Percentiles rank a stretch among this genome's conserved stretches.
Conservation (phyloP, 768 basidiomycete species). For the Termitomyces sp. region DNA sequence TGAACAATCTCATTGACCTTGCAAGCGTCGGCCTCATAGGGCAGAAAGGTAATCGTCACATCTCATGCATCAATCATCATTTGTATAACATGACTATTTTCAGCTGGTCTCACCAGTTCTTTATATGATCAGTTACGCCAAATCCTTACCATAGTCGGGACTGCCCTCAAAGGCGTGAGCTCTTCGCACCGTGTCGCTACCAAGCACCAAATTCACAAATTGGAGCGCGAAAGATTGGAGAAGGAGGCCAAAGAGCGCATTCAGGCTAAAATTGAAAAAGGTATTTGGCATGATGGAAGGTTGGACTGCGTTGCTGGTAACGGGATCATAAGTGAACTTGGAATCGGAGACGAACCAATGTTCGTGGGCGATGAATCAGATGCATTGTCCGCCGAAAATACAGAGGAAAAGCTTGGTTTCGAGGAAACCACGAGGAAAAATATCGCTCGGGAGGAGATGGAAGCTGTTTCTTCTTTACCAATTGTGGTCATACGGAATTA, state of each 20-base stretch:
- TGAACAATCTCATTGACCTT: slow-evolving; percentile 84
- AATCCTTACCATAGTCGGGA: slow-evolving; percentile 74
- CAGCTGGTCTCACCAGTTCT: slow-evolving; percentile 80
- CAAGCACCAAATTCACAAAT: slow-evolving; percentile 29
- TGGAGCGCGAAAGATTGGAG: slow-evolving; percentile 29
- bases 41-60: slow-evolving; percentile 60
- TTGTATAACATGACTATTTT: background rate
- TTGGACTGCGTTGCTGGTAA: slow-evolving; percentile 82
- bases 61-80: background rate
- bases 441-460: slow-evolving; percentile 36
- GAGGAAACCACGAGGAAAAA: slow-evolving; percentile 18
- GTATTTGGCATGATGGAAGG: slow-evolving; percentile 82
- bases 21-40: slow-evolving; percentile 92
- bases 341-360: slow-evolving; percentile 70
- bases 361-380: background rate
- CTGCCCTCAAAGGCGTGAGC: slow-evolving; percentile 62
- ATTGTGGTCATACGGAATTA: slow-evolving; percentile 86
- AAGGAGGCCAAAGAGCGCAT: slow-evolving; percentile 31
- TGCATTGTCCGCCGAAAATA: background rate
- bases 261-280: slow-evolving; percentile 47
- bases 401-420: slow-evolving; percentile 14
- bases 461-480: slow-evolving; percentile 61
- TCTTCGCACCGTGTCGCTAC: slow-evolving; percentile 40
- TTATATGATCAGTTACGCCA: slow-evolving; percentile 79
- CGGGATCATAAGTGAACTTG: slow-evolving; percentile 82